Base-by-base conservation (phyloP, 805 yeast species). In the Jamesozyma hellenica region DNA sequence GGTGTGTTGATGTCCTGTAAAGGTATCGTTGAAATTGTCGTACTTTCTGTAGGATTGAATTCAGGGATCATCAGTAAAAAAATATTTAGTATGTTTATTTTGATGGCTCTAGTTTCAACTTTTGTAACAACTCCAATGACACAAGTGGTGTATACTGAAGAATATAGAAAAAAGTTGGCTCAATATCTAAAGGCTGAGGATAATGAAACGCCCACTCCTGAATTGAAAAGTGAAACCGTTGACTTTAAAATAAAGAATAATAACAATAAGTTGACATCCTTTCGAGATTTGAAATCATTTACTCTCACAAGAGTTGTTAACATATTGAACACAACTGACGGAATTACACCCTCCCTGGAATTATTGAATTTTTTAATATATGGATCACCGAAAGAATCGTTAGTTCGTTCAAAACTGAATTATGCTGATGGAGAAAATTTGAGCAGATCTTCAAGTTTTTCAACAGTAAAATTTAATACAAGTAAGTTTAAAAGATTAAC, bases 1-100 rank as follows among this genome's bases (percentile, higher is more conserved):
- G 94, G 94, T 39, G 72, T 81, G 18, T 66, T 83, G 49, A 83
- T 83, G 92, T 81, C 90, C 6, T 83, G 94, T 68, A 83, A 83
- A 60, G 94, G 94, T 60, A 81, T 82, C 46, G 92, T 82, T 18
- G 94, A 82, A 60, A 79, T 82, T 55, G 88, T 82, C 32, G 92
- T 82, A 16, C 65, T 82, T 47, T 77, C 74, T 32, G 76, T 80
- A 18, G 94, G 94, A 36, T 66, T 82, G 40, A 76, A 73, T 44
- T 82, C 92, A 4, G 73, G 74, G 0, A 83, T 83, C 39, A 75
- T 83, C 37, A 66, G 76, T 4, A 68, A 70, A 41, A 75, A 73
- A 44, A 77, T 78, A 1, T 83, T 75, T 56, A 79, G 88, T 14
- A 83, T 83, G 88, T 82, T 83, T 53, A 74, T 83, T 41, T 75